Evolutionary conservation across 768 basidiomycete species (phyloP).

Genomic region (Gautieria morchelliformis): DNA sequence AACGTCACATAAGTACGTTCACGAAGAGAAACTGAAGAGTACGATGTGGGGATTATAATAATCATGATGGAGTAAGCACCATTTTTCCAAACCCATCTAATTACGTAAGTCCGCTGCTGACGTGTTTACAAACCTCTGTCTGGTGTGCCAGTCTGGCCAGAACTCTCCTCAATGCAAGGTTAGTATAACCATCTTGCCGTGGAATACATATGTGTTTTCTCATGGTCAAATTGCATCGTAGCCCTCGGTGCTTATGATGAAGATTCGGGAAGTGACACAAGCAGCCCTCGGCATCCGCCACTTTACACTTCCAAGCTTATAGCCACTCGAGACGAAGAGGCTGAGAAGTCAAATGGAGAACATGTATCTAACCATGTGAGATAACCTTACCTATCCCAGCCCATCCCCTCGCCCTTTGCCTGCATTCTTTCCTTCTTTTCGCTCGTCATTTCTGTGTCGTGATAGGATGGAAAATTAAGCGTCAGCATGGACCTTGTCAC

Average conservation of each 20-base stretch:
- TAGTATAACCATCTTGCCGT: neutral
- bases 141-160: neutral
- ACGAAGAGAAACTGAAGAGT: too few species aligned
- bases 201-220: neutral
- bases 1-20: too few species aligned
- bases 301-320: neutral
- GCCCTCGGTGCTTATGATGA: slow-evolving; percentile 6
- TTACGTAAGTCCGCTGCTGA: neutral
- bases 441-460: slow-evolving; percentile 5
- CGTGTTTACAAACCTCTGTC: neutral
- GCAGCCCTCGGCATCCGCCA: neutral
- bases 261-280: slow-evolving; percentile 3
- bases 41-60: too few species aligned
- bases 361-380: slow-evolving; percentile 4
- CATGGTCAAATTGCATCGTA: neutral
- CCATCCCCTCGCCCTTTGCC: neutral
- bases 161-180: neutral
- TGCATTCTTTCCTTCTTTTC: slow-evolving; percentile 6
- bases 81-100: neutral
- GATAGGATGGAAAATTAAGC: slow-evolving; percentile 9
- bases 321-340: neutral
- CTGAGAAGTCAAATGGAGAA: neutral
- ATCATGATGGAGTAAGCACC: too few species aligned
- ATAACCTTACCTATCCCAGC: slow-evolving; percentile 1
- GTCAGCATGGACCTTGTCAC: slow-evolving; percentile 3